These are phyloP conservation scores for Daldinia decipiens DNA, from an alignment of 495 filamentous ascomycete species.

Conservation along the genomic window DNA sequence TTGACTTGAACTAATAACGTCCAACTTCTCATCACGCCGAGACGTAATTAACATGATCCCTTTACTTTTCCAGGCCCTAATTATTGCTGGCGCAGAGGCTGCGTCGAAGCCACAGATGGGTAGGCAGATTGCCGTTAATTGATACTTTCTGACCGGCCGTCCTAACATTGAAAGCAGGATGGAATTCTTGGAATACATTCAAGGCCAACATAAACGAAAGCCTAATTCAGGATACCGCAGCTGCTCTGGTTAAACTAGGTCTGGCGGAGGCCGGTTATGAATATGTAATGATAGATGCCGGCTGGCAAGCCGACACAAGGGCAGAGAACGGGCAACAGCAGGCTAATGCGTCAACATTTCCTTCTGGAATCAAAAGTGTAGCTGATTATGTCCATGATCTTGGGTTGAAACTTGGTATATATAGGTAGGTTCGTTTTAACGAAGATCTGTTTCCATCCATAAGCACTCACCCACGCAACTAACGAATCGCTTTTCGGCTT, in stretches of 20 bases:
- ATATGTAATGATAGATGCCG: conserved; percentile 1
- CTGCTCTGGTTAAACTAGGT: neutral
- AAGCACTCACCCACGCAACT: neutral
- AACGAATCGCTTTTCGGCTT: neutral
- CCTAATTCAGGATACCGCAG: neutral
- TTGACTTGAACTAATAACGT: neutral
- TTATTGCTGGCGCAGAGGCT: neutral
- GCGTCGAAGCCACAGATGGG: neutral
- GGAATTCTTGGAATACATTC: conserved; percentile 1
- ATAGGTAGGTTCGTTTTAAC: neutral
- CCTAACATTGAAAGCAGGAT: neutral
- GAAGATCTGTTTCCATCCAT: neutral
- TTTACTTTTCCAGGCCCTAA: neutral
- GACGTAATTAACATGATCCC: neutral
- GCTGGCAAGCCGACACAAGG: neutral
- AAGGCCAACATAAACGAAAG: neutral
- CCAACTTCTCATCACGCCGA: neutral
- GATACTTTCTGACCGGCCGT: neutral
- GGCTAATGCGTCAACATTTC: neutral
- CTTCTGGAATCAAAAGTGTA: neutral
- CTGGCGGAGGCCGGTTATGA: neutral
- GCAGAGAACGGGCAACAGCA: neutral
- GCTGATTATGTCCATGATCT: neutral
- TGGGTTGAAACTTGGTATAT: neutral
- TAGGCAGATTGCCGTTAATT: neutral